Conservation (phyloP, 2,329 filamentous ascomycete species). For the Aspergillus latus region DNA sequence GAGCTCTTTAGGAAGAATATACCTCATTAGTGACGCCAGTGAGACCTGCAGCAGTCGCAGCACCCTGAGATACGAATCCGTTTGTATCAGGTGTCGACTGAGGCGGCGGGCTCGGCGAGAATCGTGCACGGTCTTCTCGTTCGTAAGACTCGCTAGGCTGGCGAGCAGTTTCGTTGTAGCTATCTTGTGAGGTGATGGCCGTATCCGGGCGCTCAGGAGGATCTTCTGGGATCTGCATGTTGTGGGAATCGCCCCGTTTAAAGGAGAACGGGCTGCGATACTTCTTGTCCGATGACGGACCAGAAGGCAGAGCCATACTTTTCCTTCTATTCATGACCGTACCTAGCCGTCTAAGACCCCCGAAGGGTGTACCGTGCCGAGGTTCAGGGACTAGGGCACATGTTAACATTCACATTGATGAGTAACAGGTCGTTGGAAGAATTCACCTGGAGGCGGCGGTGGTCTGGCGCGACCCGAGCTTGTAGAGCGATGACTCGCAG, state of each 20-base stretch:
- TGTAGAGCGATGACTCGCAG: conserved; percentile 56
- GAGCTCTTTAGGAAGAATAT: conserved; percentile 2
- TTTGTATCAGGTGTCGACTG: conserved; percentile 27
- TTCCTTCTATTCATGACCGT: conserved; percentile 51
- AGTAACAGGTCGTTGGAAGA: conserved; percentile 9
- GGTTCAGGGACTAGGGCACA: conserved; percentile 36
- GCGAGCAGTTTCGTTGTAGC: conserved; percentile 22
- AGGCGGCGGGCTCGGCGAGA: conserved; percentile 23
- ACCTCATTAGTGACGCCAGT: conserved; percentile 26
- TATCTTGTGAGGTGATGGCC: conserved; percentile 29
- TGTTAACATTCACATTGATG: conserved; percentile 8
- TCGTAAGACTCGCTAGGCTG: conserved; percentile 30
- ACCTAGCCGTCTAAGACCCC: conserved; percentile 47
- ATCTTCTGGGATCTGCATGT: conserved; percentile 40
- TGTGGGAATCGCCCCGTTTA: conserved; percentile 42
- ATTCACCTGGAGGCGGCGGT: conserved; percentile 35
- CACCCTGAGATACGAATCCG: conserved; percentile 25
- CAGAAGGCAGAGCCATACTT: conserved; percentile 41
- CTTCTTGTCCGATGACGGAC: conserved; percentile 41
- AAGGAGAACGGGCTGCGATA: conserved; percentile 45
- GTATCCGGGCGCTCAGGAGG: conserved; percentile 34
- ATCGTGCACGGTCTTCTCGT: conserved; percentile 19
- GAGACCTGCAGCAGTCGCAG: conserved; percentile 18
- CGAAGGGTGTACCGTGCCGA: conserved; percentile 43
- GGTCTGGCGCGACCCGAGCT: conserved; percentile 42